Evolutionary conservation across 441 rosid genomes (phyloP), one percentile per base, ranked within the genome.

Genomic region (Metrosideros polymorpha): DNA sequence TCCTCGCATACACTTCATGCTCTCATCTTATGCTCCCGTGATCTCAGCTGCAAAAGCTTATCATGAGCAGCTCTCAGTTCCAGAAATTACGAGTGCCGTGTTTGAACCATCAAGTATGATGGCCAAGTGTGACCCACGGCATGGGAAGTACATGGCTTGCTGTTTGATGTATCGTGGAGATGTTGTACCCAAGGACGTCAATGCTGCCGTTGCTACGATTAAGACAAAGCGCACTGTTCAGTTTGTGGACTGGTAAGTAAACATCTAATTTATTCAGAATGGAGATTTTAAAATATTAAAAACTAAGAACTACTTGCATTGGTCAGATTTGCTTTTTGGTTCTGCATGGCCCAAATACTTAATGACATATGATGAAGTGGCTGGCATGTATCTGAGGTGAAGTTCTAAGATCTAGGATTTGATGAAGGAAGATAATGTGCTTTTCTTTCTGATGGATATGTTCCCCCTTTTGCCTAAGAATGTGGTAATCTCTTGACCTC

Each of bases 121-220:
- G 98, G 96, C 97, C 49, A 95, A 94, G 93, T 95, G 97, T 85
- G 98, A 95, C 87, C 97, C 98, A 30, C 92, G 98, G 89, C 96
- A 93, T 15, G 98, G 97, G 84, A 95, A 94, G 87, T 94, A 94
- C 91, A 95, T 94, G 95, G 97, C 96, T 50, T 95, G 98, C 86
- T 95, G 95, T 88, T 91, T 95, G 87, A 95, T 95, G 98, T 94
- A 95, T 59, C 95, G 96, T 50, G 98, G 98, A 83, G 98, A 94
- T 87, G 94, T 94, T 56, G 95, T 94, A n/a, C 97, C 97, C 1
- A 95, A 95, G 92, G 97, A 95, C 76, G 98, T 95, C 87, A 95
- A 94, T 87, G 93, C 93, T 86, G 95, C 97, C 43, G 95, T 94
- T 84, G 94, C 93, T 61, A 92, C 95, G 49, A 94, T 95, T 84